A percentile compares a stretch with the other conserved stretches of the same genome.
phyloP scores from a whole-genome alignment of 1,284 basidiomycete species.

The Cerrena zonata region DNA sequence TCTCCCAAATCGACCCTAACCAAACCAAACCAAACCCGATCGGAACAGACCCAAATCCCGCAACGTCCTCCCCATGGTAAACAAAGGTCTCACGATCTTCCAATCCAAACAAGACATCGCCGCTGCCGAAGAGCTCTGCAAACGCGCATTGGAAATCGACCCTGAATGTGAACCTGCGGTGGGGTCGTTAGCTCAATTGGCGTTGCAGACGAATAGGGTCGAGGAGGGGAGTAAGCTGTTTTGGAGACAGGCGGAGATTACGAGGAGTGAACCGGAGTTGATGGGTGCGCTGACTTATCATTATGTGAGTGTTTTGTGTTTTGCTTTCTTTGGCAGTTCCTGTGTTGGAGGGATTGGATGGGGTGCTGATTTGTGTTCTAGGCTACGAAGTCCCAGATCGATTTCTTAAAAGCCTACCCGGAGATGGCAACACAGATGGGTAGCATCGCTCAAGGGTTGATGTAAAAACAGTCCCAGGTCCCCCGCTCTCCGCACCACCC shows the following conservation, averaged over 20 bases:
- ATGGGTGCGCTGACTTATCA: conserved; percentile 85
- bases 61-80: conserved; percentile 92
- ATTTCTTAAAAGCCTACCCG: conserved; percentile 80
- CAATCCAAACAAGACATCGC: conserved; percentile 92
- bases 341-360: conserved; percentile 8
- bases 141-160: conserved; percentile 84
- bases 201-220: conserved; percentile 87
- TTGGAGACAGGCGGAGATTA: conserved; percentile 77
- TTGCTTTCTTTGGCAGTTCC: not conserved
- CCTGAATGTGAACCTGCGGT: conserved; percentile 95
- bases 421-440: conserved; percentile 66
- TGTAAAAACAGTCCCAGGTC: not conserved
- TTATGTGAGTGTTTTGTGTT: conserved; percentile 46
- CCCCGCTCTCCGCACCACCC: no score
- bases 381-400: conserved; percentile 75
- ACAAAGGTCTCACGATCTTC: conserved; percentile 93
- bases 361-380: conserved; percentile 26
- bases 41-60: conserved; percentile 46
- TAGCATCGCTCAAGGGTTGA: conserved; percentile 39
- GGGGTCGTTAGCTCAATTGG: conserved; percentile 90
- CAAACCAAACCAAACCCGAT: not conserved
- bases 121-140: conserved; percentile 80
- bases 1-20: not conserved
- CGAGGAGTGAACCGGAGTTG: conserved; percentile 88
- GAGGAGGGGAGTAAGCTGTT: conserved; percentile 87